Percentiles rank a stretch among this genome's conserved stretches.
These are phyloP conservation scores for Rosa hybrid DNA, from an alignment of 331 rosid genomes.

Conservation along the genomic window DNA sequence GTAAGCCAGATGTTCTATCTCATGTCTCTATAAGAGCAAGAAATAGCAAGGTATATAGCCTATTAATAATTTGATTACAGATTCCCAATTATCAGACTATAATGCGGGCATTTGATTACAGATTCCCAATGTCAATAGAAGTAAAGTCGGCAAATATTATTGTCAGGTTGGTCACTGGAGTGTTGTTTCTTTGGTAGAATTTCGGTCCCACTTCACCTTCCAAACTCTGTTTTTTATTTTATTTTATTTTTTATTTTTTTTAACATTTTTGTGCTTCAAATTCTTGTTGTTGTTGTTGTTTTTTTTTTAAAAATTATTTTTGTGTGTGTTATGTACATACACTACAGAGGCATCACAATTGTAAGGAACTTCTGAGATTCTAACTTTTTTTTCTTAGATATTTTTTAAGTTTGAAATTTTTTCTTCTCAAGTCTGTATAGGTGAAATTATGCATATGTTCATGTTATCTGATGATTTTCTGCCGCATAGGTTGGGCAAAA, in stretches of 20 bases:
- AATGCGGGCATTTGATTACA: too few species aligned
- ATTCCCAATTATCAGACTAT: too few species aligned
- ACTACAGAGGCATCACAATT: background rate
- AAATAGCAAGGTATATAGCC: conserved; percentile 29
- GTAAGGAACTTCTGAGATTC: too few species aligned
- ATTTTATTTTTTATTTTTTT: too few species aligned
- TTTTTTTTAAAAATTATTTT: too few species aligned
- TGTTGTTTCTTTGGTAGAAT: conserved; percentile 3
- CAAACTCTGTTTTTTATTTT: background rate
- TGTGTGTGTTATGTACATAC: background rate
- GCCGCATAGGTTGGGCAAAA: conserved; percentile 37
- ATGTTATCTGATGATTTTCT: conserved; percentile 5
- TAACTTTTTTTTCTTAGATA: too few species aligned
- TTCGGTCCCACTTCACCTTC: conserved; percentile 14
- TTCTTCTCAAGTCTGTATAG: background rate
- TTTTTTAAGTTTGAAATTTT: too few species aligned
- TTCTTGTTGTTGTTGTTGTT: too few species aligned
- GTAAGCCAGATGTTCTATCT: conserved; percentile 38
- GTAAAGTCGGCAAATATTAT: conserved; percentile 26
- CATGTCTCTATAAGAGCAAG: conserved; percentile 46
- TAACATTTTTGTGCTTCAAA: too few species aligned
- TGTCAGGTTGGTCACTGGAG: conserved; percentile 27
- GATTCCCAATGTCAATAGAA: conserved; percentile 24
- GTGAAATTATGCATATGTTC: background rate
- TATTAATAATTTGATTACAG: background rate